Conservation (phyloP, 176 grass and related monocot genomes). For the bread wheat (Triticum aestivum) region IWGSC_CS_RefSeq_v2.1 NC_057812.1:665705394-665705893, state of each 20-base stretch:
- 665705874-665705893: neutral
- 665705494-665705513: neutral
- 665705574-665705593: neutral
- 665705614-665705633: neutral
- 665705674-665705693: neutral
- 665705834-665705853: conserved; percentile 2
- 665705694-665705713: neutral
- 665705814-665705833: neutral
- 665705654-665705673: neutral
- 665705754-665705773: neutral
- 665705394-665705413: conserved; percentile 13
- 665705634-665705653: neutral
- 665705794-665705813: neutral
- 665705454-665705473: too few species aligned
- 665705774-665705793: neutral
- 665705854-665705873: neutral
- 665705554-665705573: neutral
- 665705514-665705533: neutral
- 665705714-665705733: neutral
- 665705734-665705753: neutral
- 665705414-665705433: neutral
- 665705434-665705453: too few species aligned
- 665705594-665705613: neutral
- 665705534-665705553: neutral
- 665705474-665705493: neutral